Evolutionary conservation across 2,329 filamentous ascomycete genomes (phyloP), one percentile per base, ranked within the genome.

Genomic region (Xylaria digitata): DNA sequence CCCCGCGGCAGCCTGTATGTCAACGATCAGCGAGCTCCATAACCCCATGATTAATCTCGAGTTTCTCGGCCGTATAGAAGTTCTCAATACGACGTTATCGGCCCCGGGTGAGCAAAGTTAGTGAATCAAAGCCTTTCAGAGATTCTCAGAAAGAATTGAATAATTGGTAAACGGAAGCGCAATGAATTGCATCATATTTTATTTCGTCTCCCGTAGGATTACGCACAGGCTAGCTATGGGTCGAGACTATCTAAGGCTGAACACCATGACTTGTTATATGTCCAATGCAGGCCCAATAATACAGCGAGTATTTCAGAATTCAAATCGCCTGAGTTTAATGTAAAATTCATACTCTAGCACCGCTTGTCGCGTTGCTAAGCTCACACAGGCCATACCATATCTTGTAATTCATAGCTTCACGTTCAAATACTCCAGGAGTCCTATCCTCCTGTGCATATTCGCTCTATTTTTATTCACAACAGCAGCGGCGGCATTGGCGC

Each of bases 1-100:
- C 54, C 76, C 77, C 6, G 77, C 77, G 0, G 76, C 77, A 5
- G 77, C 77, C 2, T 75, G 74, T 40, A 78, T 78, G 76, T 76
- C 74, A 45, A 78, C 74, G 6, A 77, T 79, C 42, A 55, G 71
- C 19, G 74, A 79, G 58, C 70, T 79, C 46, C 77, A 79, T 50
- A 79, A 78, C 42, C 74, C 76, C 2, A 30, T 75, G 11, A 68
- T 75, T 23, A 79, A 79, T 55, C 74, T 75, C 0, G 63, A 43
- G 1, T 74, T 75, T 19, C 60, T 76, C 1, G n/a, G 66, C 4
- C 70, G 75, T 6, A 69, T 78, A 2, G 58, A 71, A 37, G 65
- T 74, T n/a, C 61, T 75, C 6, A 57, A 23, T 15, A 40, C 13
- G 43, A 23, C 32, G 11, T 3, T 48, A 5, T 30, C 1, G 15